Evolutionary conservation across 441 rosid species (phyloP).

Genomic region (Capsella rubella): DNA sequence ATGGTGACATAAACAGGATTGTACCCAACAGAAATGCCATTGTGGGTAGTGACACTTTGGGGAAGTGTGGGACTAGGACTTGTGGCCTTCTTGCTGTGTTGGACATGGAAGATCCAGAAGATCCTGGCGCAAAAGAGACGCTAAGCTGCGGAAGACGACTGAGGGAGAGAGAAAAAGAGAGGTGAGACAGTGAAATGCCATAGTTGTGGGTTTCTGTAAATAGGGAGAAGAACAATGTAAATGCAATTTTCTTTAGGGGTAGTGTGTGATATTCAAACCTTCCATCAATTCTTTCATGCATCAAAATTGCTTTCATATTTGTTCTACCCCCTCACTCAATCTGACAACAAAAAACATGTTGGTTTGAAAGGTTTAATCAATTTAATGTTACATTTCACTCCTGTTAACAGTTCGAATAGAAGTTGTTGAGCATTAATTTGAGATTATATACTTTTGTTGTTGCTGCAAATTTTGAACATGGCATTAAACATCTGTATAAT

Average conservation of each 20-base stretch:
- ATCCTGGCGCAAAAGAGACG: constrained; percentile 68
- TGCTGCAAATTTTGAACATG: not conserved
- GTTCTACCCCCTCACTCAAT: constrained; percentile 8
- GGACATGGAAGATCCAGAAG: constrained; percentile 86
- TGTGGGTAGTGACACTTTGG: constrained; percentile 82
- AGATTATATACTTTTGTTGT: not conserved
- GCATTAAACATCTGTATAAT: not conserved
- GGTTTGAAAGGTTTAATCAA: constrained; percentile 8
- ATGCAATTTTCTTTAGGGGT: constrained; percentile 47
- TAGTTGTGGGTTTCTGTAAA: constrained; percentile 40
- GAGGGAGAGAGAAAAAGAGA: constrained; percentile 9
- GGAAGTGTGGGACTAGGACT: constrained; percentile 65
- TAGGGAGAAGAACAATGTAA: constrained; percentile 44
- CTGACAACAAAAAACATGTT: constrained; percentile 17
- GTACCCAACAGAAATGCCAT: constrained; percentile 90
- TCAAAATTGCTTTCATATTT: constrained; percentile 34
- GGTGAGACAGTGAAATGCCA: constrained; percentile 47
- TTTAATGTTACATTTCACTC: not conserved
- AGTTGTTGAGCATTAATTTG: not conserved
- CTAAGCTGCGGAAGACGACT: constrained; percentile 44
- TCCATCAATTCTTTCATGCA: constrained; percentile 41
- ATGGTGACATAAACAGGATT: constrained; percentile 59
- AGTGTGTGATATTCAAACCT: constrained; percentile 39
- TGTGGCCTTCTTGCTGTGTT: constrained; percentile 60
- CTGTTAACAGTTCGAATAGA: too few relatives aligned